Base-by-base conservation (phyloP, 176 grass and related monocot species). In the Luzula sylvatica region DNA sequence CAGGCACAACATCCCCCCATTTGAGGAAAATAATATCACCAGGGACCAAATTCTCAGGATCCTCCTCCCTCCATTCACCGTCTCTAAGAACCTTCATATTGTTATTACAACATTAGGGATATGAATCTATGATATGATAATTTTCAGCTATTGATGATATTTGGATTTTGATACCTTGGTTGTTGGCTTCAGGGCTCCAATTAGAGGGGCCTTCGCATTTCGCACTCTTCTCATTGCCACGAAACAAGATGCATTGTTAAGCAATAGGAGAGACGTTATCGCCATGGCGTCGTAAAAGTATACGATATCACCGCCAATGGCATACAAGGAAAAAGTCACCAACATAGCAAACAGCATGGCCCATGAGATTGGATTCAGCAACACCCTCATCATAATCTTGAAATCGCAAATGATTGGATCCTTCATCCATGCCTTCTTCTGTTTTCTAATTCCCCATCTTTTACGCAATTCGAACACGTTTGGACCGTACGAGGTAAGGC, bases 331-430 rank as follows among this genome's bases (percentile, higher is more conserved):
- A 14, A 72, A 26, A 58, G 52, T 67, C 4, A 56, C 15, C 8
- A 53, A 15, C 32, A 58, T 66, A 26, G 52, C 22, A 25, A 68
- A 41, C 35, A 54, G 44, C 29, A 65, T 68, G 61, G 73, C 15
- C 70, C 76, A 80, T 48, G 76, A 68, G 63, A 74, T 68, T 48
- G 55, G 68, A 43, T 62, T 68, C 16, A 66, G 60, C 39, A 74
- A 59, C 25, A 48, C 6, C 5, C 15, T 24, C 47, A 61, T 4
- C 20, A 54, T 55, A 42, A 5, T 54, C 15, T 41, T 74, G 70
- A 43, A 47, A 18, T 80, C 44, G 29, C 68, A 61, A 29, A 68
- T 42, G 55, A 68, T 43, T 46, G 22, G 61, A 19, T 80, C 48
- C 76, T n/a, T n/a, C n/a, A n/a, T n/a, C n/a, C n/a, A n/a, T n/a